These are phyloP conservation scores for Ophiostoma angusticollis DNA, from an alignment of 2,329 filamentous ascomycete species.

Conservation along the genomic window DNA sequence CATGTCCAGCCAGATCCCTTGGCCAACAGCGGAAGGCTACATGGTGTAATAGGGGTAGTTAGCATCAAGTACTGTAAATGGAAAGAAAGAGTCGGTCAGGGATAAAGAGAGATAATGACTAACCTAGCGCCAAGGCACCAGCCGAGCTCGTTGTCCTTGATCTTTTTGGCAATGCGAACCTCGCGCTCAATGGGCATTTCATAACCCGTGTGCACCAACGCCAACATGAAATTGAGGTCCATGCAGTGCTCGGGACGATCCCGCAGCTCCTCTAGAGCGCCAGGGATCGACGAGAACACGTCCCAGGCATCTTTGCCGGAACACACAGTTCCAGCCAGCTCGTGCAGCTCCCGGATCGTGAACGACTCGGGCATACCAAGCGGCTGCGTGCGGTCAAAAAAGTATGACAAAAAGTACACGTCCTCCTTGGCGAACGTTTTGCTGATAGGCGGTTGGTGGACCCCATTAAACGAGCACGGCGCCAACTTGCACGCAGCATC, in stretches of 20 bases:
- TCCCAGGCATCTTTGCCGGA: conserved; percentile 66
- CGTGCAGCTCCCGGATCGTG: conserved; percentile 78
- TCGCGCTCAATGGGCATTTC: conserved; percentile 96
- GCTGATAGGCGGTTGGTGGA: conserved; percentile 81
- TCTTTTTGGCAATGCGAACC: conserved; percentile 97
- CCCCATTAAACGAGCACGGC: conserved; percentile 96
- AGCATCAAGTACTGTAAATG: not conserved
- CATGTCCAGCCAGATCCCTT: conserved; percentile 82
- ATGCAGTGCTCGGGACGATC: conserved; percentile 84
- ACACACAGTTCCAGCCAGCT: conserved; percentile 76
- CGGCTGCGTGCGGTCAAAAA: conserved; percentile 86
- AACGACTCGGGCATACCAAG: conserved; percentile 98
- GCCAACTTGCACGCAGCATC: conserved; percentile 66
- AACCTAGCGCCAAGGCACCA: conserved; percentile 97
- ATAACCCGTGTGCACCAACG: conserved; percentile 85
- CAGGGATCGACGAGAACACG: conserved; percentile 62
- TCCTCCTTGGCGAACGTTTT: conserved; percentile 90
- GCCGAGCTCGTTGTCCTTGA: conserved; percentile 89
- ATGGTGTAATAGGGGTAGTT: not conserved
- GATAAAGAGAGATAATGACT: conserved; percentile 21
- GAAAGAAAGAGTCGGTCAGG: not conserved
- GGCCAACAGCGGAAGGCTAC: conserved; percentile 68
- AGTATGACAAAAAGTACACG: conserved; percentile 95
- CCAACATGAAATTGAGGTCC: conserved; percentile 93
- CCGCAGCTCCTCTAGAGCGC: conserved; percentile 65